Conservation (phyloP, 345 rosid genomes). For the Bruguiera sexangula region DNA sequence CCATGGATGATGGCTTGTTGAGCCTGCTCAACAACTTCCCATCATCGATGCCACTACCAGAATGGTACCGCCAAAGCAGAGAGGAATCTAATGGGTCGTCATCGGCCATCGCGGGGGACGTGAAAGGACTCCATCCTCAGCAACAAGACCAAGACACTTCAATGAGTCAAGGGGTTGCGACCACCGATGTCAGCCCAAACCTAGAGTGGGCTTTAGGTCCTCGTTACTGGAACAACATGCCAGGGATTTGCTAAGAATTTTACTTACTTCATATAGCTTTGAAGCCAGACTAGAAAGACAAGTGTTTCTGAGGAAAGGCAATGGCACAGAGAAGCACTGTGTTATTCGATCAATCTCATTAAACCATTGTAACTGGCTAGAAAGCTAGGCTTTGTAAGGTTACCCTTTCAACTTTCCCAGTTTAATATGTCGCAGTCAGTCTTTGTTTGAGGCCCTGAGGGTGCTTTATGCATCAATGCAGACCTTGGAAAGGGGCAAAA, state of each 20-base stretch:
- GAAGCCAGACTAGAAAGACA: no score
- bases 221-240: conserved; percentile 60
- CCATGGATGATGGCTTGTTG: conserved; percentile 58
- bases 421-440: background rate
- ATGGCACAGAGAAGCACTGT: no score
- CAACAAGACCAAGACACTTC: conserved; percentile 15
- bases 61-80: conserved; percentile 46
- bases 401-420: background rate
- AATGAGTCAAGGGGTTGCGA: conserved; percentile 1
- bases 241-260: conserved; percentile 42
- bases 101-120: conserved; percentile 15
- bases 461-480: background rate
- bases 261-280: background rate
- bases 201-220: conserved; percentile 32
- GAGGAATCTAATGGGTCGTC: conserved; percentile 20
- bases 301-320: background rate
- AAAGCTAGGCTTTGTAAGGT: conserved; percentile 3
- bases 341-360: no score
- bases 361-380: background rate
- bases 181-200: conserved; percentile 23
- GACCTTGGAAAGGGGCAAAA: background rate
- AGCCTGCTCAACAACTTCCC: conserved; percentile 71
- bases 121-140: conserved; percentile 9
- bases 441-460: background rate
- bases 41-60: conserved; percentile 54